A percentile compares a stretch with the other conserved stretches of the same genome.
These are phyloP conservation scores for Furcasterigmium furcatum DNA, from an alignment of 2,329 filamentous ascomycete genomes.

Conservation along the genomic window DNA sequence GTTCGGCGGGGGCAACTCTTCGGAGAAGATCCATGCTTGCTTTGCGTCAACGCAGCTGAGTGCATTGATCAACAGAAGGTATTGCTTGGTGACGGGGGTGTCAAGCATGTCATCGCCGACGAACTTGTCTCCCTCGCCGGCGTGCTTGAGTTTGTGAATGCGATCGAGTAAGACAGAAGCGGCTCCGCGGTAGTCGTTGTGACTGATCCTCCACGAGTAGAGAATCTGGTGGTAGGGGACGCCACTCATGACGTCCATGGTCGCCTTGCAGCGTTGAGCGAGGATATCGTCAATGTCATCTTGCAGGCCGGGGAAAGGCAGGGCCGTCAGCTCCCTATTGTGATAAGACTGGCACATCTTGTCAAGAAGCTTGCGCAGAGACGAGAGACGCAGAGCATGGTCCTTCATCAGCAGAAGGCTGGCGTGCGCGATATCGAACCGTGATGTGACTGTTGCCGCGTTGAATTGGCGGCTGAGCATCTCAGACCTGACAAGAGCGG, in stretches of 20 bases:
- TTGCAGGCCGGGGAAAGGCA: constrained; percentile 77
- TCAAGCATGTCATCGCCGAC: constrained; percentile 54
- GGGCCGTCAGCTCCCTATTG: constrained; percentile 63
- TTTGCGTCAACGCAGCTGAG: constrained; percentile 78
- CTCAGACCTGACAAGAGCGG: constrained; percentile 54
- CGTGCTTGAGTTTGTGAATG: constrained; percentile 57
- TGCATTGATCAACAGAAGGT: constrained; percentile 89
- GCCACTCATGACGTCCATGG: constrained; percentile 60
- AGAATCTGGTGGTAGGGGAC: constrained; percentile 84
- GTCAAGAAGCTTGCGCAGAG: constrained; percentile 66
- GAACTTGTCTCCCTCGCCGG: constrained; percentile 57
- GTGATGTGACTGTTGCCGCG: constrained; percentile 72
- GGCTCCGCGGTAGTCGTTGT: constrained; percentile 81
- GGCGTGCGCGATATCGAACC: constrained; percentile 80
- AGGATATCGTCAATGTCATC: constrained; percentile 79
- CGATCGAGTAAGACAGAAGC: constrained; percentile 61
- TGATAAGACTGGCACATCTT: constrained; percentile 67
- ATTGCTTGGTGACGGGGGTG: constrained; percentile 68
- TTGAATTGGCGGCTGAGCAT: constrained; percentile 83
- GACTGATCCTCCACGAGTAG: constrained; percentile 84
- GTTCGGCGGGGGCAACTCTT: constrained; percentile 25
- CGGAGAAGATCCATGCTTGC: constrained; percentile 76
- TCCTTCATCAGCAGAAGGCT: constrained; percentile 73
- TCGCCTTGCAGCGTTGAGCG: constrained; percentile 65
- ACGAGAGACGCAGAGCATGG: constrained; percentile 66